Percentiles rank a stretch among this genome's conserved stretches.
Conservation (phyloP, 2,329 filamentous ascomycete species). For the Bipolaris oryzae region DNA sequence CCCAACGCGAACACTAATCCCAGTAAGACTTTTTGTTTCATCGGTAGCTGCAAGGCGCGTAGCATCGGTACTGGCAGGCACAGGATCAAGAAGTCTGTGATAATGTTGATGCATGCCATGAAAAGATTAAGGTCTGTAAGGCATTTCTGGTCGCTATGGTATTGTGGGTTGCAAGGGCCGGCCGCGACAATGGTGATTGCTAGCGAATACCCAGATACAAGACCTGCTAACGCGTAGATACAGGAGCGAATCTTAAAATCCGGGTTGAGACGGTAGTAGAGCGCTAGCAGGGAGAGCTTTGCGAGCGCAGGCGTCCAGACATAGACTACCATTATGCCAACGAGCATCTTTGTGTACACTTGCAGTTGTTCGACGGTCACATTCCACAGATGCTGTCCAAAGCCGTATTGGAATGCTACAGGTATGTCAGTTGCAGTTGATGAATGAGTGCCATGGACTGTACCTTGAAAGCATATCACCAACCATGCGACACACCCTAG, state of each 20-base stretch:
- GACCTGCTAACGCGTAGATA: conserved; percentile 20
- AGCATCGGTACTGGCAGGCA: conserved; percentile 35
- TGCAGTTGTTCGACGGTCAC: conserved; percentile 16
- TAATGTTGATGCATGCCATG: conserved; percentile 39
- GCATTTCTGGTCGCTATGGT: conserved; percentile 19
- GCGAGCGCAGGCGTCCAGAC: conserved; percentile 31
- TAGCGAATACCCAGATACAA: conserved; percentile 25
- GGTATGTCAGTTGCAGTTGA: conserved; percentile 1
- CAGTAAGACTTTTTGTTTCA: conserved; percentile 37
- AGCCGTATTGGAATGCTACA: conserved; percentile 26
- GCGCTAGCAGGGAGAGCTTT: conserved; percentile 26
- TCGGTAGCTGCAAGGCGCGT: conserved; percentile 31
- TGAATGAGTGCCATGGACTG: neutral
- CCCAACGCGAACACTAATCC: conserved; percentile 39
- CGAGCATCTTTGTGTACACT: conserved; percentile 19
- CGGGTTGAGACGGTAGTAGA: conserved; percentile 28
- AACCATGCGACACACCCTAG: conserved; percentile 26
- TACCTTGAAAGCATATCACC: conserved; percentile 17
- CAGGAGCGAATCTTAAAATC: conserved; percentile 13
- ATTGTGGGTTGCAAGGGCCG: conserved; percentile 25
- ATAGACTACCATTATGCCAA: conserved; percentile 25
- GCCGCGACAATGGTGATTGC: conserved; percentile 25
- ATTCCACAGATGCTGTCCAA: conserved; percentile 28
- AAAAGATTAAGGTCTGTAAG: conserved; percentile 26
- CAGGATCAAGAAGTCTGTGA: conserved; percentile 45